These are phyloP conservation scores for Pseudopithomyces chartarum DNA, from an alignment of 2,329 filamentous ascomycete species.

Conservation along the genomic window DNA sequence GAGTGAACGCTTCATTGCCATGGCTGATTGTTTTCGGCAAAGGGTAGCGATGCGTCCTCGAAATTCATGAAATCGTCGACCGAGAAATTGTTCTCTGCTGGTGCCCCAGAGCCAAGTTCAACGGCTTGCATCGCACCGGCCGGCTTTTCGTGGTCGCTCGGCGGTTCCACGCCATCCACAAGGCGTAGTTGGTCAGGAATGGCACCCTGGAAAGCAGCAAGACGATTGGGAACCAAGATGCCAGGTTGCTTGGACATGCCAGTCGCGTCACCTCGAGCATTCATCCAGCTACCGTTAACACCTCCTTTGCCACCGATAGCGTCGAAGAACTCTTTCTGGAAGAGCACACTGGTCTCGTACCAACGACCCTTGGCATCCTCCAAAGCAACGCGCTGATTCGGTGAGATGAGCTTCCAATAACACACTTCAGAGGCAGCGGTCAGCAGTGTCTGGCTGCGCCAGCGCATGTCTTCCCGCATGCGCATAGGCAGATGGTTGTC, in stretches of 20 bases:
- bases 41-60: constrained; percentile 19
- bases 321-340: constrained; percentile 42
- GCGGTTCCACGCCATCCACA: constrained; percentile 47
- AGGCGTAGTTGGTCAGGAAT: constrained; percentile 47
- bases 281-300: constrained; percentile 54
- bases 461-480: constrained; percentile 57
- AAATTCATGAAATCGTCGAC: constrained; percentile 49
- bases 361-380: constrained; percentile 63
- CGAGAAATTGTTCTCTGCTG: constrained; percentile 4
- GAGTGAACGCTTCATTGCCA: no score
- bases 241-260: constrained; percentile 31
- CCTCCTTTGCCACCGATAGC: constrained; percentile 46
- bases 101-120: constrained; percentile 7
- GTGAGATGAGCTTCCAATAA: constrained; percentile 52
- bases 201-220: constrained; percentile 50
- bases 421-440: constrained; percentile 37
- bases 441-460: constrained; percentile 52
- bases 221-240: constrained; percentile 35
- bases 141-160: constrained; percentile 18
- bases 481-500: constrained; percentile 55
- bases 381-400: constrained; percentile 44
- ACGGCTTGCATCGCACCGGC: constrained; percentile 9
- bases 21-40: constrained; percentile 2
- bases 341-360: constrained; percentile 62
- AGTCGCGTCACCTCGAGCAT: constrained; percentile 50